Conservation (phyloP, 2,329 filamentous ascomycete genomes). For the Ophiostoma quercus region DNA sequence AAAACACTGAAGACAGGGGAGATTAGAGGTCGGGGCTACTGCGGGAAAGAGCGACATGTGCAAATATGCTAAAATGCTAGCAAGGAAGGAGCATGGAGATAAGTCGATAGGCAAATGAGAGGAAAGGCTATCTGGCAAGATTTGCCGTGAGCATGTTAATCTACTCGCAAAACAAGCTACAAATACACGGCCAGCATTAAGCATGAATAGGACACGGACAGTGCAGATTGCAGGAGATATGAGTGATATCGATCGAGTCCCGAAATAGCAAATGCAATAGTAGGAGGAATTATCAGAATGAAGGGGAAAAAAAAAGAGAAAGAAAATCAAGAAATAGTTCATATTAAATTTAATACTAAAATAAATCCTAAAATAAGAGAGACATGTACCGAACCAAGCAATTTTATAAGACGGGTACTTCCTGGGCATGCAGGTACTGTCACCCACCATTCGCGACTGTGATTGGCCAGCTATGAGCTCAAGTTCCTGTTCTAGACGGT, state of each 20-base stretch:
- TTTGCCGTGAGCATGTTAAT: neutral
- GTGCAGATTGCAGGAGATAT: neutral
- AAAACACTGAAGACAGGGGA: neutral
- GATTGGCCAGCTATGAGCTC: neutral
- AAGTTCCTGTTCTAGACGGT: constrained; percentile 5
- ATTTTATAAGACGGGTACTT: constrained; percentile 10
- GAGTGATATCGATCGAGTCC: neutral
- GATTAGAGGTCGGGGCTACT: constrained; percentile 6
- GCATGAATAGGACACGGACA: constrained; percentile 7
- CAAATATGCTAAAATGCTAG: neutral
- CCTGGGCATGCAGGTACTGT: constrained; percentile 11
- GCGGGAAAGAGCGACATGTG: constrained; percentile 8
- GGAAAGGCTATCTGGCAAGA: neutral
- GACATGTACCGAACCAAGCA: neutral
- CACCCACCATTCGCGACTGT: neutral
- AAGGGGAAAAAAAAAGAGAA: neutral
- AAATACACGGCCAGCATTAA: neutral
- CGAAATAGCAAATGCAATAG: neutral
- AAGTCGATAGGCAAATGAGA: neutral
- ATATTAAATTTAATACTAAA: neutral
- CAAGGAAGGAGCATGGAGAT: neutral
- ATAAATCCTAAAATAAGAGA: neutral
- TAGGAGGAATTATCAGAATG: neutral
- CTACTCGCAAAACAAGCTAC: neutral
- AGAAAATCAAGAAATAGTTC: neutral